Conservation (phyloP, 2,329 filamentous ascomycete species). For the Fusarium aywerte region DNA sequence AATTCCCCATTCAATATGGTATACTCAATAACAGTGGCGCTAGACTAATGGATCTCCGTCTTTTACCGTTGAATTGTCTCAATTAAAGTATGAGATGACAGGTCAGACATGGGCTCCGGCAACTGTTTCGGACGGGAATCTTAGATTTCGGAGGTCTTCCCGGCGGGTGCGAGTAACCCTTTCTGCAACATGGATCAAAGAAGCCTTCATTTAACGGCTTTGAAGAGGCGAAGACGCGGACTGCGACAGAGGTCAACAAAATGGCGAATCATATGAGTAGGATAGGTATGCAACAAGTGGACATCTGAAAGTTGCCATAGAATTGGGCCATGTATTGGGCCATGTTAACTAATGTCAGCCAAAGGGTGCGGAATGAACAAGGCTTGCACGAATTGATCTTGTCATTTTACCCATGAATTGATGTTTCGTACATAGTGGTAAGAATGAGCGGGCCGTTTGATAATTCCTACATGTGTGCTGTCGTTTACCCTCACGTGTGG, state of each 20-base stretch:
- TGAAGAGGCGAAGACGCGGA: no score
- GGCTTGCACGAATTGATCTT: not conserved
- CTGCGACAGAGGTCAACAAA: no score
- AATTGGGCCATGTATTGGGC: not conserved
- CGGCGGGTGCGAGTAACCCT: slow-evolving; percentile 13
- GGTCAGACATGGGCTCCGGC: slow-evolving; percentile 23
- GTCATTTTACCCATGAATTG: not conserved
- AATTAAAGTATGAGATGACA: not conserved
- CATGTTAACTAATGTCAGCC: not conserved
- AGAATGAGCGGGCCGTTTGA: not conserved
- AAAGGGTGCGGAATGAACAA: not conserved
- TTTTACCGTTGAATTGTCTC: not conserved
- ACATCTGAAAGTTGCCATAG: not conserved
- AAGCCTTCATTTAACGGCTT: not conserved
- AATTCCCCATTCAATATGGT: not conserved
- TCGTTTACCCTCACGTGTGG: no score
- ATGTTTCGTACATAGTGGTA: not conserved
- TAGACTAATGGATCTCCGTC: not conserved
- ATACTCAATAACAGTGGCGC: not conserved
- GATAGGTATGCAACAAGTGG: not conserved
- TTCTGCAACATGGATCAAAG: not conserved
- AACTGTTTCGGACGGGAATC: slow-evolving; percentile 35
- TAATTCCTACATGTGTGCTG: not conserved
- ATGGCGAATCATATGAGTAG: no score
- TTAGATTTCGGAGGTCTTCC: slow-evolving; percentile 27